Evolutionary conservation across 345 rosid genomes (phyloP), one percentile per base, ranked within the genome.

Genomic region (Physaria fendleri): DNA sequence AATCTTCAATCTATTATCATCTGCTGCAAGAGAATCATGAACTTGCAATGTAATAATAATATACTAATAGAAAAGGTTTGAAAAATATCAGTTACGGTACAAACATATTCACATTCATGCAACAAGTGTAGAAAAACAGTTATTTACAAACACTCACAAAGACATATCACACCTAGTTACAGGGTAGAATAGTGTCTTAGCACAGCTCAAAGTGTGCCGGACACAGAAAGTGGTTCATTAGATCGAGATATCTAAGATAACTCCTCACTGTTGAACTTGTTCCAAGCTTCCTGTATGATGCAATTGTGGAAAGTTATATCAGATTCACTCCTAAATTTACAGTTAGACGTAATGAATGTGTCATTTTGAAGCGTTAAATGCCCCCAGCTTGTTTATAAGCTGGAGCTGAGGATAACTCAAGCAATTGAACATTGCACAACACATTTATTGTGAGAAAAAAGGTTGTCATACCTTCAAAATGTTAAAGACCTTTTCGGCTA

Each of bases 381-480:
- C n/a, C n/a, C n/a, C n/a, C n/a, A n/a, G n/a, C n/a, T n/a, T n/a
- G n/a, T n/a, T n/a, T n/a, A n/a, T n/a, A n/a, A n/a, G n/a, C n/a
- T n/a, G n/a, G n/a, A n/a, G n/a, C n/a, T n/a, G n/a, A n/a, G n/a
- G n/a, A n/a, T n/a, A n/a, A n/a, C n/a, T n/a, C 5, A 33, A 33
- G 38, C 5, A 33, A 33, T 33, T 44, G 16, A 9, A 18, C 6
- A 41, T 18, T 41, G 10, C 23, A 41, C 23, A 17, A 8, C 45
- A 33, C 38, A 4, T 33, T 33, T 33, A 3, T 4, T 12, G 14
- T 11, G 38, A 33, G 14, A 33, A 12, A n/a, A n/a, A 33, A 11
- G 13, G 14, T 12, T 33, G 14, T 1, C 0, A 33, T 33, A 33
- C 96, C 94, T 88, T 77, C 49, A 88, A 90, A 34, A 81, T 74